phyloP scores from a whole-genome alignment of 805 yeast species.

The Candida manassasensis region DNA sequence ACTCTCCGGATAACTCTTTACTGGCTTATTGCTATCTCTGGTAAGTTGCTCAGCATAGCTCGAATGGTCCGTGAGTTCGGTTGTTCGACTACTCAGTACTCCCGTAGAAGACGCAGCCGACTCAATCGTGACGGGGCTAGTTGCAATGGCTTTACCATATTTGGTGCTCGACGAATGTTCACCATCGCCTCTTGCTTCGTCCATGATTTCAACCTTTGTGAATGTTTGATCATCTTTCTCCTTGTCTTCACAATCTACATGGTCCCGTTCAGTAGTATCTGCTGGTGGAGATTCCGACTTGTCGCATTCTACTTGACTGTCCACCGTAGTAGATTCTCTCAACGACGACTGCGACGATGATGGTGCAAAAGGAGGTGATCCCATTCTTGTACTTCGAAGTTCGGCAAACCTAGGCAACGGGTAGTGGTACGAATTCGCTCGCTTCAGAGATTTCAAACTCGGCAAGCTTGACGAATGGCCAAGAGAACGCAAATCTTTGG shows the following conservation, averaged over 20 bases:
- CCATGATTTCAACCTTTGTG: too few relatives aligned
- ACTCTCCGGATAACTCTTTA: neutral
- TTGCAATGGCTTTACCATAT: constrained; percentile 8
- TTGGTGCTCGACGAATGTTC: too few relatives aligned
- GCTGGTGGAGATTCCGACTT: too few relatives aligned
- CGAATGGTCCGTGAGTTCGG: constrained; percentile 29
- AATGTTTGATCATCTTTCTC: too few relatives aligned
- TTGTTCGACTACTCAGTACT: constrained; percentile 23
- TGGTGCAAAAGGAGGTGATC: constrained; percentile 4
- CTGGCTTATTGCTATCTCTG: neutral
- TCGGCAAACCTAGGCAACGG: constrained; percentile 1
- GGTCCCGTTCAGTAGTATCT: too few relatives aligned
- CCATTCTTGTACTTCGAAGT: constrained; percentile 3
- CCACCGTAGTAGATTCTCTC: constrained; percentile 1
- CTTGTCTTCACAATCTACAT: too few relatives aligned
- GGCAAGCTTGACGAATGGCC: constrained; percentile 26
- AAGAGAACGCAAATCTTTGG: constrained; percentile 8
- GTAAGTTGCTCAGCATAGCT: constrained; percentile 1
- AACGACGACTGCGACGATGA: neutral
- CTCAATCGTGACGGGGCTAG: constrained; percentile 24
- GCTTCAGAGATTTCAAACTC: constrained; percentile 13
- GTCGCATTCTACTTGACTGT: too few relatives aligned
- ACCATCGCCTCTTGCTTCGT: too few relatives aligned
- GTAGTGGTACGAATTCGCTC: constrained; percentile 4
- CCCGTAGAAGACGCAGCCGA: constrained; percentile 27